Conservation (phyloP, 1,284 basidiomycete species). For the Trametes pubescens region DNA sequence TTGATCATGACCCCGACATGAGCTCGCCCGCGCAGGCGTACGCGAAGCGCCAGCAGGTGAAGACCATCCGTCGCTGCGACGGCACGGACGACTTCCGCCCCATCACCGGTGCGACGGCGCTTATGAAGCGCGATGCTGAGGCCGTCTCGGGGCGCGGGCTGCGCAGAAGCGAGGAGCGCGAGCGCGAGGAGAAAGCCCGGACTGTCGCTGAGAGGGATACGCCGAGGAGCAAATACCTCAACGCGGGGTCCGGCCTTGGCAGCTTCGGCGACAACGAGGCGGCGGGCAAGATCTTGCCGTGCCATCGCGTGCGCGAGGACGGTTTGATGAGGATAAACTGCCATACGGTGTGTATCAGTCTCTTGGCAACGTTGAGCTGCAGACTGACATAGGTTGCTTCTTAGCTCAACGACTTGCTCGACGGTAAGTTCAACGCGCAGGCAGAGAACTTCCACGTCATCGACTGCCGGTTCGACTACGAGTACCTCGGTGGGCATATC, state of each 20-base stretch:
- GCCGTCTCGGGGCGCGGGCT: constrained; percentile 54
- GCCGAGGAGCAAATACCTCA: constrained; percentile 48
- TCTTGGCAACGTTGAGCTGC: not conserved
- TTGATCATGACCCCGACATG: constrained; percentile 60
- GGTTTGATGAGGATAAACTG: constrained; percentile 92
- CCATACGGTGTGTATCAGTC: constrained; percentile 65
- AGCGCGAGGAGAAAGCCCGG: constrained; percentile 43
- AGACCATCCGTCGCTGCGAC: constrained; percentile 77
- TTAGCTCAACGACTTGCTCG: constrained; percentile 79
- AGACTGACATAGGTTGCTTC: constrained; percentile 21
- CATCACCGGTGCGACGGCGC: constrained; percentile 64
- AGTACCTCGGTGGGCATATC: constrained; percentile 94
- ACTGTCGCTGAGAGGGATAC: constrained; percentile 40
- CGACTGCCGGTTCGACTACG: constrained; percentile 98
- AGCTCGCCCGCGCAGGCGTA: constrained; percentile 83
- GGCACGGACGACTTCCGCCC: constrained; percentile 82
- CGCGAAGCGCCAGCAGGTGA: constrained; percentile 74
- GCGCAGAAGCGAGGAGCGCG: constrained; percentile 32
- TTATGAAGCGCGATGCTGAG: constrained; percentile 48
- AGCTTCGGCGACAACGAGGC: constrained; percentile 95
- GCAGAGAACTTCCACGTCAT: constrained; percentile 83
- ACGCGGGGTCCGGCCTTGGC: constrained; percentile 45
- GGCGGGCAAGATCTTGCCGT: constrained; percentile 92
- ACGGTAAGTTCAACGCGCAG: constrained; percentile 71
- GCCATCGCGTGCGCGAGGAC: constrained; percentile 93